Evolutionary conservation across 805 yeast genomes (phyloP), one percentile per base, ranked within the genome.

Genomic region (Cyberlindnera veronae): DNA sequence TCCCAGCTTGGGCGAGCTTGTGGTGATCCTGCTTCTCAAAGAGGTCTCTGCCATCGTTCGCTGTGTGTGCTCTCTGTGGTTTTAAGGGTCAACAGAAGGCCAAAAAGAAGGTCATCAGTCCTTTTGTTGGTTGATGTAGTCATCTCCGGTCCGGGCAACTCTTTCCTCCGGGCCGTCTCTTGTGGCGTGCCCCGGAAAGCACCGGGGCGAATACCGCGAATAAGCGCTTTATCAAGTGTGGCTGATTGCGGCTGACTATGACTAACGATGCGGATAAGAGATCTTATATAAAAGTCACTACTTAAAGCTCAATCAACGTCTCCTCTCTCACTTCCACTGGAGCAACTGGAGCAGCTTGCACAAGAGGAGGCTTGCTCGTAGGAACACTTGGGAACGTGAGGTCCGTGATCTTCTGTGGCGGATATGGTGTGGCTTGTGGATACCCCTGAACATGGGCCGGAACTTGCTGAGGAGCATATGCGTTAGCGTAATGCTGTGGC

Each of bases 371-470:
- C 29, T 57, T 65, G 15, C 51, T 54, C 11, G 57, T 44, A 3
- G 73, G 73, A 3, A 68, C 72, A 18, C 66, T 60, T 22, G 73
- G 73, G 45, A 68, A 68, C 37, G 64, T 55, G 42, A 60, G 59
- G 34, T 61, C 61, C 1, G 71, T 67, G 16, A 67, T 58, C 29
- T 49, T 45, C 34, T 43, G 50, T 19, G 35, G 42, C 24, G 41
- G 45, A 19, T 29, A 30, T 17, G 40, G 46, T 21, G 45, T 28
- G 5, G 33, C 20, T 23, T 41, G 44, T 20, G 34, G 39, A 16
- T 21, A 19, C 3, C 8, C 11, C 37, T 27, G 43, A n/a, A n/a
- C n/a, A n/a, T n/a, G n/a, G n/a, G n/a, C n/a, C 19, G 33, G 47
- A 30, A 29, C n/a, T 12, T 20, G 17, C 21, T 31, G 34, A n/a